Conservation (phyloP, 2,329 filamentous ascomycete species). For the Trichoderma cornu-damae region DNA sequence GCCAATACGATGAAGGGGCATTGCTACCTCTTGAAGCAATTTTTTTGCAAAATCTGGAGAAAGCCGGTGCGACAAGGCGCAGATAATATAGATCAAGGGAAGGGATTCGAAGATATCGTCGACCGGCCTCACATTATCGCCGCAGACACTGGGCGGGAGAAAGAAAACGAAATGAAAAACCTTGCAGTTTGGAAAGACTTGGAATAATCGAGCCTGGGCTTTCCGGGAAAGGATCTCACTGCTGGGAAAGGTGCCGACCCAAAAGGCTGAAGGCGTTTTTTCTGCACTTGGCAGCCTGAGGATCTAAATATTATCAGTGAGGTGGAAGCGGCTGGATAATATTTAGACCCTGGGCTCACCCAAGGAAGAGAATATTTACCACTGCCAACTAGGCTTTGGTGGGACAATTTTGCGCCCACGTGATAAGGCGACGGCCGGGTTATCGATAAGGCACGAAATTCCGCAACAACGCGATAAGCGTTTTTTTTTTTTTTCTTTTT, state of each 20-base stretch:
- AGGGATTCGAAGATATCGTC: slow-evolving; percentile 30
- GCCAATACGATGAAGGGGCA: not conserved
- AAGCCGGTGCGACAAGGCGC: slow-evolving; percentile 24
- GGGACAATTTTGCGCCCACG: slow-evolving; percentile 40
- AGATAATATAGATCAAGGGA: slow-evolving; percentile 25
- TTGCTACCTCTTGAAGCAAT: not conserved
- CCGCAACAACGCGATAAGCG: slow-evolving; percentile 29
- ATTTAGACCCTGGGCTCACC: slow-evolving; percentile 5
- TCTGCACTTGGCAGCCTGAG: slow-evolving; percentile 24
- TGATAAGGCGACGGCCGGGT: slow-evolving; percentile 32
- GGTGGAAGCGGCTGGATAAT: slow-evolving; percentile 13
- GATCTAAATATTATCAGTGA: slow-evolving; percentile 25
- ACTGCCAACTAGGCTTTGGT: slow-evolving; percentile 32
- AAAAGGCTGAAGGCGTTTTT: slow-evolving; percentile 24
- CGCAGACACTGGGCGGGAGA: slow-evolving; percentile 26
- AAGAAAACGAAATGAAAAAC: not conserved
- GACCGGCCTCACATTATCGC: slow-evolving; percentile 38
- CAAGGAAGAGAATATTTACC: no score
- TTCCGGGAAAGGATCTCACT: not conserved
- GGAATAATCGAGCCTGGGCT: not conserved
- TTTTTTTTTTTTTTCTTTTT: no score
- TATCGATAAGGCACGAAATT: slow-evolving; percentile 29
- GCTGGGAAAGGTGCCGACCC: not conserved
- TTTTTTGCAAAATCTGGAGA: not conserved
- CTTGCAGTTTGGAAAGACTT: not conserved